Evolutionary conservation across 306 rosid genomes (phyloP), one percentile per base, ranked within the genome.

Genomic region (Arachis stenosperma): DNA sequence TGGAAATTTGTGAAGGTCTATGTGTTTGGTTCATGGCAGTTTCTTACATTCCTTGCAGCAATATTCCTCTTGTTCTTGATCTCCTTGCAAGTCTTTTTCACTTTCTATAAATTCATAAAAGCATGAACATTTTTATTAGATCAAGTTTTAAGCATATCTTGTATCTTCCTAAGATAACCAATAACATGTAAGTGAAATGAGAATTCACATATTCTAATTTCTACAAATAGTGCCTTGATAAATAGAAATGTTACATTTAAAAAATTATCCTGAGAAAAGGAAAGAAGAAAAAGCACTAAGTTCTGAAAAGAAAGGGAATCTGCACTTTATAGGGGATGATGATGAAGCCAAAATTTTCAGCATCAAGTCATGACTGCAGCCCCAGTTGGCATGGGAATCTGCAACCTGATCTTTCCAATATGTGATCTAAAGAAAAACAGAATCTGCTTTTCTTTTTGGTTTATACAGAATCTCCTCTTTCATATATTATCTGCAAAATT

Each of bases 11-110:
- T 93, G 59, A 79, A 89, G 84, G 36, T 62, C 46, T 82, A 83
- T 77, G 89, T 90, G 66, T 79, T 87, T 67, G 87, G 84, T 22
- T 93, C 90, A 8, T 90, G 96, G 97, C 88, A 75, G 56, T 30
- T 86, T 72, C 86, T 93, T 6, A 78, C 87, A 2, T 52, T 89
- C 2, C 71, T 87, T 22, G 90, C 88, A 58, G 89, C 90, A 37
- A 22, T 86, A 5, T 46, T 84, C 62, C 75, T 90, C 71, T 75
- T 93, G 74, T 64, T 85, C 43, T 57, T 92, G 84, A 84, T 83
- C 76, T 69, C 75, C 43, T 15, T 86, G 76, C 86, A 81, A 81
- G 85, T 71, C 6, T 75, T 85, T 48, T 76, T 80, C 54, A 62
- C 82, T 56, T 74, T 83, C 70, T 81, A 81, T 69, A 79, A 41